Evolutionary conservation across 495 filamentous ascomycete genomes (phyloP).

Genomic region (Aspergillus indologenus): DNA sequence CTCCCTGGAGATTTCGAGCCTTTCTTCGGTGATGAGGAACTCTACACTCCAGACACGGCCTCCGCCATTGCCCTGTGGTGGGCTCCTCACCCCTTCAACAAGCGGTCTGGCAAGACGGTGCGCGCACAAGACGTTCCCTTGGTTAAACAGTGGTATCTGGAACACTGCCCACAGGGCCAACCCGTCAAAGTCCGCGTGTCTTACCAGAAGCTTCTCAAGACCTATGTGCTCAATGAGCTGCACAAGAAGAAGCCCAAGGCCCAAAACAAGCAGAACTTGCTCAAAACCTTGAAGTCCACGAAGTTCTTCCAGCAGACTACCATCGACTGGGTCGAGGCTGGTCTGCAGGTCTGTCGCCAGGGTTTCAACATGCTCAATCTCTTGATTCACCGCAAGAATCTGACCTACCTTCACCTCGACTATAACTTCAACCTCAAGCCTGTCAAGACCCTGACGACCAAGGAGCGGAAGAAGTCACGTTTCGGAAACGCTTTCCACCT

Average conservation of each 20-base stretch:
- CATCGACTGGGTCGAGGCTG: constrained; percentile 99
- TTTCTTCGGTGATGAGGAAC: constrained; percentile 84
- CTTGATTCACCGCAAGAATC: constrained; percentile 95
- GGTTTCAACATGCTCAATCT: constrained; percentile 99
- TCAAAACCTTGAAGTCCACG: constrained; percentile 85
- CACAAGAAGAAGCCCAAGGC: constrained; percentile 94
- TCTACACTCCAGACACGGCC: constrained; percentile 86
- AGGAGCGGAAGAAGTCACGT: constrained; percentile 98
- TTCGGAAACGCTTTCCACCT: constrained; percentile 99
- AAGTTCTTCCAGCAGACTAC: constrained; percentile 99
- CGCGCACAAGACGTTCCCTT: constrained; percentile 95
- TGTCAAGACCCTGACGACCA: constrained; percentile 97
- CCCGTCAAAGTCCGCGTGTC: constrained; percentile 99
- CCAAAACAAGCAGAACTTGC: constrained; percentile 88
- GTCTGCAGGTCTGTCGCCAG: constrained; percentile 95
- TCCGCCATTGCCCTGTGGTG: constrained; percentile 96
- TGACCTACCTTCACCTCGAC: constrained; percentile 97
- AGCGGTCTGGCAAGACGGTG: constrained; percentile 95
- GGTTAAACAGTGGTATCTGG: constrained; percentile 98
- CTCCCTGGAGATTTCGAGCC: constrained; percentile 78
- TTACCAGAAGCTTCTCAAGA: constrained; percentile 97
- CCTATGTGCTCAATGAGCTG: constrained; percentile 92
- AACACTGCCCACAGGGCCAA: constrained; percentile 88
- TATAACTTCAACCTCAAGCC: constrained; percentile 99
- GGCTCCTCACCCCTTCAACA: constrained; percentile 96